These are phyloP conservation scores for Verticillium nonalfalfae DNA, from an alignment of 2,329 filamentous ascomycete genomes.

Conservation along the genomic window DNA sequence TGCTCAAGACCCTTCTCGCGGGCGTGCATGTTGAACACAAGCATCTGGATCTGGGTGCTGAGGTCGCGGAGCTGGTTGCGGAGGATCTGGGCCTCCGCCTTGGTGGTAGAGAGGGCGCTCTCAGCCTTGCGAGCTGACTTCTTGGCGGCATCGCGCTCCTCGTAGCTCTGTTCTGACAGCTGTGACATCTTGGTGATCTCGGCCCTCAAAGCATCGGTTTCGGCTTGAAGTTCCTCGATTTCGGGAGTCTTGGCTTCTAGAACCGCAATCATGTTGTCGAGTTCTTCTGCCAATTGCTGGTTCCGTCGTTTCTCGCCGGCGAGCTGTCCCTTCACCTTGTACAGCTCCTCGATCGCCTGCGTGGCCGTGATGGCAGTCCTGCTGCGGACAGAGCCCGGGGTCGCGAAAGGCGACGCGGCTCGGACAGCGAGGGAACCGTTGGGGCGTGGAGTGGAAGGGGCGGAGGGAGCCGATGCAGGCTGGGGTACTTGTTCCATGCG, in stretches of 20 bases:
- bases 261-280: constrained; percentile 81
- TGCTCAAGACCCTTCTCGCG: constrained; percentile 72
- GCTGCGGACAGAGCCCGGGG: constrained; percentile 49
- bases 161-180: constrained; percentile 73
- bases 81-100: constrained; percentile 69
- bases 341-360: constrained; percentile 58
- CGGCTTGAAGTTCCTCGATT: constrained; percentile 75
- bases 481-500: constrained; percentile 35
- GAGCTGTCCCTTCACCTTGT: constrained; percentile 65
- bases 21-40: constrained; percentile 80
- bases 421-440: constrained; percentile 50
- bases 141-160: constrained; percentile 71
- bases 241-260: constrained; percentile 84
- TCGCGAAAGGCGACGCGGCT: constrained; percentile 55
- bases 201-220: constrained; percentile 71
- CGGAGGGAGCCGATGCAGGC: constrained; percentile 26
- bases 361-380: constrained; percentile 53
- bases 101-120: constrained; percentile 56
- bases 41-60: constrained; percentile 82
- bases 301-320: constrained; percentile 68
- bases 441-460: constrained; percentile 53
- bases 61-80: constrained; percentile 84
- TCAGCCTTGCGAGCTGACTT: constrained; percentile 76
- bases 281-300: constrained; percentile 65
- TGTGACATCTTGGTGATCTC: constrained; percentile 82